Evolutionary conservation across 306 rosid species (phyloP), one percentile per base, ranked within the genome.

Genomic region (Glycine soja): DNA sequence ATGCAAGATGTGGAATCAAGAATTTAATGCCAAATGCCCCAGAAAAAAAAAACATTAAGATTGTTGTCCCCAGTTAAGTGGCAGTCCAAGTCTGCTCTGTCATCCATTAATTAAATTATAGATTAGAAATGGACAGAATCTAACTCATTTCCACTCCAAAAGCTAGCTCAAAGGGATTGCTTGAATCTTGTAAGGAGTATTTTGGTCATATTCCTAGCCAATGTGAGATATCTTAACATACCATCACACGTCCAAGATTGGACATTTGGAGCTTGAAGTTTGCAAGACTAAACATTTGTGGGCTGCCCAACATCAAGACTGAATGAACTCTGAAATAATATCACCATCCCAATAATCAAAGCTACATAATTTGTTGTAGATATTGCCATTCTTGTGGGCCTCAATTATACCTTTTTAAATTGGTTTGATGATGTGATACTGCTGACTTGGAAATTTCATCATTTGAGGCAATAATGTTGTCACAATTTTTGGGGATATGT

Each of bases 1-100:
- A 45, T 70, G 42, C 30, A 34, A 72, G 56, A 45, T 51, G 62
- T 70, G 50, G 53, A 75, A 71, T 64, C 68, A 18, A 16, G 58
- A 32, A 56, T 46, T 51, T 40, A 51, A n/a, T 73, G 38, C 70
- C 45, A 45, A 58, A 70, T 58, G 2, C 32, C 78, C 64, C 8
- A 36, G 16, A 3, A 48, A 32, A 24, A 32, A 24, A 34, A 11
- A 10, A 59, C 7, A 42, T 11, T 50, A 36, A 48, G 10, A 40
- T 24, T 74, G 12, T 18, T 3, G 52, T 77, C 10, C 16, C 45
- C 45, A 47, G 32, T 62, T 48, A 47, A 50, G 74, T 65, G 24
- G 43, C 72, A 15, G 40, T 50, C 61, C 53, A 10, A 77, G 32
- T 64, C 40, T 38, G 14, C 10, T 18, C 18, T 51, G 47, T 56